Percentiles rank a stretch among this genome's conserved stretches.
Evolutionary conservation across 2,329 filamentous ascomycete genomes (phyloP).

Genomic region (Neofusicoccum sp.): DNA sequence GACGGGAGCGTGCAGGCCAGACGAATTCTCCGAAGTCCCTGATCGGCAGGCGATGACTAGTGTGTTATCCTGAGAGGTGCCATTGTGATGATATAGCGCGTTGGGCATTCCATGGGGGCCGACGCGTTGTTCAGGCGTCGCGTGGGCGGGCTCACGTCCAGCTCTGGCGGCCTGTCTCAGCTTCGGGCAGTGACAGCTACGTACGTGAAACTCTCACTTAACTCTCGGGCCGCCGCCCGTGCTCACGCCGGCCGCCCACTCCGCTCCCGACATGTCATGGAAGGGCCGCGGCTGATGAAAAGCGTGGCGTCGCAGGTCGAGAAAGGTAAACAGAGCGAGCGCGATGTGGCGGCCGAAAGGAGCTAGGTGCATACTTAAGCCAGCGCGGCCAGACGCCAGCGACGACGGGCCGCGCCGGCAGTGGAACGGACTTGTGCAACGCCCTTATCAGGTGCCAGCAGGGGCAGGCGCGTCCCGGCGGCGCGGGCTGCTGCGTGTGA

Average conservation of each 20-base stretch:
- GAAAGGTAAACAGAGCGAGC: neutral
- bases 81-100: neutral
- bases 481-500: neutral
- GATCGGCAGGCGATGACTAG: neutral
- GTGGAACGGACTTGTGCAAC: neutral
- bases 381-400: neutral
- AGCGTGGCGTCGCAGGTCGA: neutral
- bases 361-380: constrained; percentile 11
- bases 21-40: neutral
- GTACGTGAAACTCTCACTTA: neutral
- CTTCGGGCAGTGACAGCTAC: neutral
- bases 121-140: neutral
- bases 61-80: neutral
- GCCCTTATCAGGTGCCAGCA: neutral
- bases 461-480: neutral
- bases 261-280: neutral
- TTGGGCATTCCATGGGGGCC: neutral
- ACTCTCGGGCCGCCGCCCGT: neutral
- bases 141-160: too few species aligned
- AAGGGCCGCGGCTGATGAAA: neutral
- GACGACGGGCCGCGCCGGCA: neutral
- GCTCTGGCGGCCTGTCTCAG: neutral
- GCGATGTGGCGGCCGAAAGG: neutral
- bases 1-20: neutral
- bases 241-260: neutral